Percentiles rank a stretch among this genome's conserved stretches.
These are phyloP conservation scores for Curvularia lunata DNA, from an alignment of 2,329 filamentous ascomycete species.

Conservation along the genomic window DNA sequence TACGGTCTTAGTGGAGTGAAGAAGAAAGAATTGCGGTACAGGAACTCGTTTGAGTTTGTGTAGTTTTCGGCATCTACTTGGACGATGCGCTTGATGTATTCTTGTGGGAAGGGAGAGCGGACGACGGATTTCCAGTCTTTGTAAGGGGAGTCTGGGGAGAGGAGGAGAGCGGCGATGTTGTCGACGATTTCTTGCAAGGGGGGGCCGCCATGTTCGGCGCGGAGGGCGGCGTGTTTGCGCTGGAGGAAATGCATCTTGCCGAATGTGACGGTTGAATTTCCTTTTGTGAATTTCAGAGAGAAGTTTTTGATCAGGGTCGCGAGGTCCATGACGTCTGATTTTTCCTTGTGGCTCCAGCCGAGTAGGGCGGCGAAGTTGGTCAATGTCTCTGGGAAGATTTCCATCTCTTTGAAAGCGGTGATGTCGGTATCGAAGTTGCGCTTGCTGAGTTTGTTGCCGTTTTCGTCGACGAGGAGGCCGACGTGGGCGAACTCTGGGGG, in stretches of 20 bases:
- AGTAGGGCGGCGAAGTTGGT: constrained; percentile 84
- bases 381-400: constrained; percentile 68
- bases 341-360: constrained; percentile 76
- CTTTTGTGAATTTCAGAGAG: constrained; percentile 85
- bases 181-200: constrained; percentile 48
- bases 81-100: constrained; percentile 61
- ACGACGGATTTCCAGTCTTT: constrained; percentile 31
- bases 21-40: constrained; percentile 64
- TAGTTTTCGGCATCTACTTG: constrained; percentile 64
- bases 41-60: constrained; percentile 61
- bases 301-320: constrained; percentile 76
- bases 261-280: constrained; percentile 81
- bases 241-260: constrained; percentile 84
- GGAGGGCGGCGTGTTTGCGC: constrained; percentile 66
- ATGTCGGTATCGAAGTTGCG: constrained; percentile 73
- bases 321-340: constrained; percentile 74
- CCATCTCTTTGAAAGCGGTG: constrained; percentile 62
- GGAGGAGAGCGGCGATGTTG: constrained; percentile 38
- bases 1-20: constrained; percentile 53
- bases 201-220: constrained; percentile 54
- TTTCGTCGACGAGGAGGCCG: constrained; percentile 55
- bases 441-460: constrained; percentile 71
- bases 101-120: constrained; percentile 42
- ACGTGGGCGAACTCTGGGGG: constrained; percentile 59
- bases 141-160: constrained; percentile 37